These are phyloP conservation scores for Umbilicus rupestris DNA, from an alignment of 164 flowering plant genomes.

Conservation along the genomic window DNA sequence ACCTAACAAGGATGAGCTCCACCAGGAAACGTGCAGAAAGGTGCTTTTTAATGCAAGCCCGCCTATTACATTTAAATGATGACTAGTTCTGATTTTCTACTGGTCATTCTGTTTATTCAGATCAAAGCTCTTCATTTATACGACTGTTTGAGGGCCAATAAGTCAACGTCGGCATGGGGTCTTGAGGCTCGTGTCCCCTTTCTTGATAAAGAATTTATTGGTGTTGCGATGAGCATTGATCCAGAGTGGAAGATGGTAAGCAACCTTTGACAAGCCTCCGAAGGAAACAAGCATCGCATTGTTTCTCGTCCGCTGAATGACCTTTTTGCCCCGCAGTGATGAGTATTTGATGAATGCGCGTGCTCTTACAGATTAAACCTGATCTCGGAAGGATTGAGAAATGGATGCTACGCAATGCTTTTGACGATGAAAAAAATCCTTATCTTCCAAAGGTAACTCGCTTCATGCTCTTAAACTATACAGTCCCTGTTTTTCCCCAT, in stretches of 20 bases:
- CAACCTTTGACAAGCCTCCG: background rate
- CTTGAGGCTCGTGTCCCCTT: conserved; percentile 98
- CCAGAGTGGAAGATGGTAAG: conserved; percentile 95
- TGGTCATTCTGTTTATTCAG: conserved; percentile 18
- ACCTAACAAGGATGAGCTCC: conserved; percentile 87
- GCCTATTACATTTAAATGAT: background rate
- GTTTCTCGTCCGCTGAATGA: too few relatives aligned
- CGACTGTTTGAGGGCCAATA: conserved; percentile 95
- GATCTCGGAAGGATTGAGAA: conserved; percentile 90
- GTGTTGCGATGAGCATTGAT: conserved; percentile 80
- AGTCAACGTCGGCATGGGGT: conserved; percentile 99
- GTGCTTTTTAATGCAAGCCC: conserved; percentile 20
- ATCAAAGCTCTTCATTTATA: conserved; percentile 80
- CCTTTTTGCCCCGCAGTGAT: too few relatives aligned
- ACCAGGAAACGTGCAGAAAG: conserved; percentile 79
- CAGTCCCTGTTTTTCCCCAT: background rate
- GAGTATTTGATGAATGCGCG: background rate
- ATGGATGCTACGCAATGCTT: conserved; percentile 94
- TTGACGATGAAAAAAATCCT: conserved; percentile 84
- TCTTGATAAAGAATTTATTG: conserved; percentile 75
- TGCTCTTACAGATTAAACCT: conserved; percentile 48
- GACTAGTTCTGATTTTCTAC: background rate
- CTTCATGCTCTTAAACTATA: background rate
- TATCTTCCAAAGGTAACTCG: conserved; percentile 83
- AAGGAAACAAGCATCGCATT: background rate